phyloP scores from a whole-genome alignment of 306 rosid genomes.

The Trifolium pratense region DNA sequence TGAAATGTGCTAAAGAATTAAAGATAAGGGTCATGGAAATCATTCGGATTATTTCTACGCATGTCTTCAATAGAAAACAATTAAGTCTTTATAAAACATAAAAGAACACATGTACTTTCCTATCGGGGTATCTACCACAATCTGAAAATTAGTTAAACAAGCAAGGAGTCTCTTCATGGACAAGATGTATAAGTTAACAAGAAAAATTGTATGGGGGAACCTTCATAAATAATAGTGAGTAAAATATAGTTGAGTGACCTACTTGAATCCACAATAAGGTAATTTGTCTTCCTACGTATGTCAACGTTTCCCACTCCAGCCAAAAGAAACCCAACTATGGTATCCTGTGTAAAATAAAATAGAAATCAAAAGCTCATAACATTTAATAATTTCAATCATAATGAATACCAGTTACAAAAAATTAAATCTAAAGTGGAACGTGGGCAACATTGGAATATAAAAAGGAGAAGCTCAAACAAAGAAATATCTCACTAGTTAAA shows the following conservation, averaged over 20 bases:
- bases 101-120: not conserved
- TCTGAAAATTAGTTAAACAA: constrained; percentile 19
- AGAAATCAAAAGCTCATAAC: constrained; percentile 6
- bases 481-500: constrained; percentile 9
- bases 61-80: not conserved
- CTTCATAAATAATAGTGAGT: not conserved
- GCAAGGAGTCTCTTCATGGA: constrained; percentile 11
- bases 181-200: constrained; percentile 22
- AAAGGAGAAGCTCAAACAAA: constrained; percentile 20
- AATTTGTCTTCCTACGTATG: constrained; percentile 91
- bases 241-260: constrained; percentile 41
- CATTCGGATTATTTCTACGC: not conserved
- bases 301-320: constrained; percentile 98
- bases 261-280: constrained; percentile 95
- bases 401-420: constrained; percentile 16
- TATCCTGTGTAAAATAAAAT: constrained; percentile 61
- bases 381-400: constrained; percentile 24
- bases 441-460: not conserved
- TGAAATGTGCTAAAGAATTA: constrained; percentile 3
- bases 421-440: not conserved
- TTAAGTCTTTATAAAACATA: constrained; percentile 9
- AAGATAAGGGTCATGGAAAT: constrained; percentile 4
- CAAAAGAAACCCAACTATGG: constrained; percentile 88
- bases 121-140: constrained; percentile 26
- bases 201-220: constrained; percentile 23